phyloP scores from a whole-genome alignment of 2,329 filamentous ascomycete species.

The Fusarium sublunatum region DNA sequence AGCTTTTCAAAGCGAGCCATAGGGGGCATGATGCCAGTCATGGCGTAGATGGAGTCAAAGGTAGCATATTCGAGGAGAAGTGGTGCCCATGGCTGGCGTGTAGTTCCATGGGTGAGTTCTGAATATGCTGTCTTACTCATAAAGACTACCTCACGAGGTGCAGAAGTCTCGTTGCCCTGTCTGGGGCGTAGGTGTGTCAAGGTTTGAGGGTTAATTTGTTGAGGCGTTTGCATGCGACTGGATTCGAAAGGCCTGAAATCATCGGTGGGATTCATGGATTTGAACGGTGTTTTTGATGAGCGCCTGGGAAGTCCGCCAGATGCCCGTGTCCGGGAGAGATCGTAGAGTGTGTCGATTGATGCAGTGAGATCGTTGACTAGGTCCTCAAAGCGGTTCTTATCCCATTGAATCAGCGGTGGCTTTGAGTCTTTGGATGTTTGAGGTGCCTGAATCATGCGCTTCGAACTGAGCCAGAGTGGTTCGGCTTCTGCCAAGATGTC shows the following conservation, averaged over 20 bases:
- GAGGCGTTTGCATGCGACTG: conserved; percentile 70
- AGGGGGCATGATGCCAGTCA: conserved; percentile 71
- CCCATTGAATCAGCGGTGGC: conserved; percentile 69
- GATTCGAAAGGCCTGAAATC: conserved; percentile 67
- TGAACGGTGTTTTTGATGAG: conserved; percentile 50
- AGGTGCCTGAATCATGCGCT: conserved; percentile 55
- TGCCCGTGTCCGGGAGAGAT: conserved; percentile 75
- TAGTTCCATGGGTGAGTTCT: conserved; percentile 58
- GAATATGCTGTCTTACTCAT: conserved; percentile 64
- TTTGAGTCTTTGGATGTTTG: conserved; percentile 64
- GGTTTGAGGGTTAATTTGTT: conserved; percentile 66
- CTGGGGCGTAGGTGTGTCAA: conserved; percentile 61
- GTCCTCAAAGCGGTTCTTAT: conserved; percentile 79
- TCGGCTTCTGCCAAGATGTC: conserved; percentile 82
- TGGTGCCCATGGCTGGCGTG: conserved; percentile 61
- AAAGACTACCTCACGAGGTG: conserved; percentile 60
- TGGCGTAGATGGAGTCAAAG: conserved; percentile 71
- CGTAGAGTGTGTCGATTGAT: conserved; percentile 83
- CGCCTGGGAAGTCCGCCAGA: conserved; percentile 53
- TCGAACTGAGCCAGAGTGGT: conserved; percentile 73
- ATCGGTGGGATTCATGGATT: conserved; percentile 54
- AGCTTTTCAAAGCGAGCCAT: conserved; percentile 74
- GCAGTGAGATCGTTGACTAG: conserved; percentile 78
- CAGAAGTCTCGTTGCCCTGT: conserved; percentile 50
- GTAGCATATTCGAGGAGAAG: conserved; percentile 78